These are phyloP conservation scores for Xylaria sp. DNA, from an alignment of 495 filamentous ascomycete genomes.

Conservation along the genomic window DNA sequence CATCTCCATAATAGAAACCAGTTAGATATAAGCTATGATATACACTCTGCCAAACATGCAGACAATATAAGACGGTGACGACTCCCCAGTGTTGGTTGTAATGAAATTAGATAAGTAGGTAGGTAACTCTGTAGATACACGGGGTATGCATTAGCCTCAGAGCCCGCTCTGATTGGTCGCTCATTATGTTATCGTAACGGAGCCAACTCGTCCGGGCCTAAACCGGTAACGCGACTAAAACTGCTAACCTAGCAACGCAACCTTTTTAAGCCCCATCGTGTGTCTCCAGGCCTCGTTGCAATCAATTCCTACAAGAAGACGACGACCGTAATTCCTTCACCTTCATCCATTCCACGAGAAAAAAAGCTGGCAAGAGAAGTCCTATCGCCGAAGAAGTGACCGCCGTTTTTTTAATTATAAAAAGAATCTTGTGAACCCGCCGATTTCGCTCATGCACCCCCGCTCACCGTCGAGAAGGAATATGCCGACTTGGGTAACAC, in stretches of 20 bases:
- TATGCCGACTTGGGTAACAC: not conserved
- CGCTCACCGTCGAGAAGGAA: conserved; percentile 3
- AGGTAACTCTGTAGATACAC: too few species aligned
- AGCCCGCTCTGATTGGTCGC: conserved; percentile 2
- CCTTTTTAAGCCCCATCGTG: conserved; percentile 4
- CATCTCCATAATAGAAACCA: not conserved
- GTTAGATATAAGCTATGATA: not conserved
- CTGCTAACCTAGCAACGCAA: too few species aligned
- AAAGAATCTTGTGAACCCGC: not conserved
- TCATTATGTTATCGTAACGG: not conserved
- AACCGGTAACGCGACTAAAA: not conserved
- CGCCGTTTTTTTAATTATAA: not conserved
- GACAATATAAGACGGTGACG: not conserved
- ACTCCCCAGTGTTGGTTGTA: not conserved
- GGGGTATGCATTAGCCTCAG: not conserved
- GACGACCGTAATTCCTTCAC: not conserved
- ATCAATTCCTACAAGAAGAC: not conserved
- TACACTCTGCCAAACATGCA: not conserved
- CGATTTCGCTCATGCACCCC: conserved; percentile 26
- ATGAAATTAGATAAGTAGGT: not conserved
- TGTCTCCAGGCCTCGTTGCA: not conserved
- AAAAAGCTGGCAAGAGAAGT: not conserved
- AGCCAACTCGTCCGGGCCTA: conserved; percentile 19
- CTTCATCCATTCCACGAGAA: not conserved
- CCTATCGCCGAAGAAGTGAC: not conserved